Base-by-base conservation (phyloP, 495 filamentous ascomycete species). In the Aspergillus asperescens region DNA sequence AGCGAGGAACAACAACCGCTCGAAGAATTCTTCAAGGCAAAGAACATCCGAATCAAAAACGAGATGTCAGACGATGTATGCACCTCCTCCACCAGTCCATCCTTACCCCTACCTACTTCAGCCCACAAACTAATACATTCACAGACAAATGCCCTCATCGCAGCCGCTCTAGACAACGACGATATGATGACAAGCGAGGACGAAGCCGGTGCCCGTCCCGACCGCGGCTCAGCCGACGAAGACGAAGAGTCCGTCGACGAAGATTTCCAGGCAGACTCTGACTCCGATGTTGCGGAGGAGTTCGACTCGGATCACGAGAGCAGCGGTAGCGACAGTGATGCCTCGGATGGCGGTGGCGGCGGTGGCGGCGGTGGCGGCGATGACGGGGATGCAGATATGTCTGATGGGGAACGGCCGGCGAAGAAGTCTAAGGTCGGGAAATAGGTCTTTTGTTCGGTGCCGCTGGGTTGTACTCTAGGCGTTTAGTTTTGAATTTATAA, bases 281-380 rank as follows among this genome's bases (percentile, higher is more conserved):
- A 99, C 54, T 91, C 86, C 16, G 94, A 99, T 55, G 90, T 95
- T 0, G 94, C 90, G 1, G 94, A 99, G 71, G 94, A 99, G 66
- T 99, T 83, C 56, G 94, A 99, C 70, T 88, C 83, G 38, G 84
- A 79, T 24, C 92, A 96, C 61, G 86, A 93, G 68, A 95, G 88
- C 62, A 87, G 84, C 48, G 90, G 79, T 29, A 82, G 81, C 19
- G 82, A 76, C 44, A 86, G 81, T 29, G 84, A 85, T 53, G 82
- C 72, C 3, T 66, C 65, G 5, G 78, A 69, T 39, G 81, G 63
- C 4, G 78, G 67, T 37, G 81, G 69, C 1, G 81, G 67, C 15
- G 79, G 72, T n/a, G 76, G 67, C n/a, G 79, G 71, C 13, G 76
- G 15, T 34, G 43, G 27, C 2, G 38, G 12, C 10, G 38, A 42